phyloP scores from a whole-genome alignment of 78 protist genomes.

The Dictyostelium firmibasis region DNA sequence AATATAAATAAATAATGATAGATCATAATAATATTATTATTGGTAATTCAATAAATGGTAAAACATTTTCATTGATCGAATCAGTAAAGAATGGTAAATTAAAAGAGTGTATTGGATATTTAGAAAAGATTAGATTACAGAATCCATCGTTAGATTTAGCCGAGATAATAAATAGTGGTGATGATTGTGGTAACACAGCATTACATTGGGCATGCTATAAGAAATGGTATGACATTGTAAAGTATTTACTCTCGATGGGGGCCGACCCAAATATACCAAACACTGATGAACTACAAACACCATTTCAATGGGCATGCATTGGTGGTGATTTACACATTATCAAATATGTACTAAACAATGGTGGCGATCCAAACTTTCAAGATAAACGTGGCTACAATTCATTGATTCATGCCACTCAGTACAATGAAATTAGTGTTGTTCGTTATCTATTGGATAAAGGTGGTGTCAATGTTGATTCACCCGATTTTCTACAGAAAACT shows the following conservation, averaged over 20 bases:
- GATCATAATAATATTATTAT: conserved; percentile 19
- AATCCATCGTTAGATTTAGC: conserved; percentile 3
- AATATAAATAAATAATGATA: not conserved
- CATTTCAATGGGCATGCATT: conserved; percentile 82
- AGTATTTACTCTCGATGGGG: conserved; percentile 73
- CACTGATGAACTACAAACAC: conserved; percentile 57
- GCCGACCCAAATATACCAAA: conserved; percentile 52
- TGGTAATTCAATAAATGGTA: conserved; percentile 12
- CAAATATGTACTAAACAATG: conserved; percentile 49
- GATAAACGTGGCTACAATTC: conserved; percentile 79
- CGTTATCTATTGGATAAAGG: conserved; percentile 63
- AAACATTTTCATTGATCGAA: conserved; percentile 37
- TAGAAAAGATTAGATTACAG: conserved; percentile 37
- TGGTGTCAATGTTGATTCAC: conserved; percentile 37
- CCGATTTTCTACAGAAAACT: conserved; percentile 72
- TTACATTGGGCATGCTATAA: conserved; percentile 80
- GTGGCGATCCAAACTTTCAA: conserved; percentile 37
- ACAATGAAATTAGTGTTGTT: conserved; percentile 4
- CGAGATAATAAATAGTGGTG: not conserved
- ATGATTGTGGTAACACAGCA: conserved; percentile 80
- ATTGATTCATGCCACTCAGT: conserved; percentile 65
- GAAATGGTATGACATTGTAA: conserved; percentile 67
- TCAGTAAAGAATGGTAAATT: conserved; percentile 43
- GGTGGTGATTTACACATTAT: conserved; percentile 67
- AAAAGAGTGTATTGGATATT: conserved; percentile 42